Conservation (phyloP, 2,329 filamentous ascomycete genomes). For the Fonsecaea nubica region DNA sequence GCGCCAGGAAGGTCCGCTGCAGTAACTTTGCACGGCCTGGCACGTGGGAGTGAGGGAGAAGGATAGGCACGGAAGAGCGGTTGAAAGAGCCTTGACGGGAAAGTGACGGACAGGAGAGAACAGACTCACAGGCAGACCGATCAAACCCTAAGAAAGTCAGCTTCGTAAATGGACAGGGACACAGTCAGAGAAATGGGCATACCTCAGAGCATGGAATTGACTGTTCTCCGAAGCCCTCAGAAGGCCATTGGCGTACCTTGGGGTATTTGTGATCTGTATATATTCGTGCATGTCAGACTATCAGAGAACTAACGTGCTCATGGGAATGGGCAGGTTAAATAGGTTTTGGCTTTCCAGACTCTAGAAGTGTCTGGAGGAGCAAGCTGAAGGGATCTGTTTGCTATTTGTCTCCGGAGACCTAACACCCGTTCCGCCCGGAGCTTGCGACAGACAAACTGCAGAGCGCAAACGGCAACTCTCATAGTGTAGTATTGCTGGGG, state of each 20-base stretch:
- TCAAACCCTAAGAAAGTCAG: not conserved
- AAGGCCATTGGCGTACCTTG: not conserved
- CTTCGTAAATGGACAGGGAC: not conserved
- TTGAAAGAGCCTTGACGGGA: not conserved
- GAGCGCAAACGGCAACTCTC: not conserved
- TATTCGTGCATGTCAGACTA: constrained; percentile 1
- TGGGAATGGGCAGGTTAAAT: not conserved
- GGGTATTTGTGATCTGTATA: constrained; percentile 13
- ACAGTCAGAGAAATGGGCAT: not conserved
- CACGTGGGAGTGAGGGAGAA: not conserved
- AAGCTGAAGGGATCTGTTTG: not conserved
- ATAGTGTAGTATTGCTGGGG: not conserved
- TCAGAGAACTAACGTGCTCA: not conserved
- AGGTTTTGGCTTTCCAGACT: not conserved
- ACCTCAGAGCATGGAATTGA: not conserved
- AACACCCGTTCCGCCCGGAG: not conserved
- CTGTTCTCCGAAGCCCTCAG: not conserved
- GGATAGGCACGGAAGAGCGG: not conserved
- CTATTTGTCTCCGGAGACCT: not conserved
- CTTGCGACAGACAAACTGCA: not conserved
- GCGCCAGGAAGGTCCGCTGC: not conserved
- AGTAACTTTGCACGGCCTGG: not conserved
- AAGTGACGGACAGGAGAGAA: not conserved
- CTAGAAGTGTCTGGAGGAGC: not conserved
- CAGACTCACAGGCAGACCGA: not conserved